A percentile compares a stretch with the other conserved stretches of the same genome.
phyloP scores from a whole-genome alignment of 2,329 filamentous ascomycete genomes.

The Curvularia lunata region DNA sequence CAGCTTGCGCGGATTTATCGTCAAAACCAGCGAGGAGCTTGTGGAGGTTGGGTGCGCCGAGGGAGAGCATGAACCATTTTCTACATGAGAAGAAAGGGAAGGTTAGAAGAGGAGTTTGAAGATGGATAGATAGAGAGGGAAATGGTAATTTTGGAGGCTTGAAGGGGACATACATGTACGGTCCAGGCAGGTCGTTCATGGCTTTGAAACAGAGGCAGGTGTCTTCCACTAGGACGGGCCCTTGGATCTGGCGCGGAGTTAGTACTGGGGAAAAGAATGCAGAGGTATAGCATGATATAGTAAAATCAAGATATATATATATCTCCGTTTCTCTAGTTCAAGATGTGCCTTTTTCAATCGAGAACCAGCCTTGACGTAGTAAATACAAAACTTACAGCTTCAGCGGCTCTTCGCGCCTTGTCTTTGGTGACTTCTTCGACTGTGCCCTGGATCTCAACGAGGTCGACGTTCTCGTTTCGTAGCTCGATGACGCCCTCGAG shows the following conservation, averaged over 20 bases:
- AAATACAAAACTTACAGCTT: constrained; percentile 62
- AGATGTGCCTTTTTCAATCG: neutral
- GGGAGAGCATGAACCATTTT: constrained; percentile 88
- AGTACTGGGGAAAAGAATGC: neutral
- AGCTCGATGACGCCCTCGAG: constrained; percentile 74
- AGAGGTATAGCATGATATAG: neutral
- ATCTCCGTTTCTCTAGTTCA: neutral
- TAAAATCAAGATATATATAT: neutral
- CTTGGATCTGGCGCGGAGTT: constrained; percentile 65
- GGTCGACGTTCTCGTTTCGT: constrained; percentile 75
- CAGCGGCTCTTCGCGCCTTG: constrained; percentile 84
- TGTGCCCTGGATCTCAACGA: constrained; percentile 89
- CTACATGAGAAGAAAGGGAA: constrained; percentile 56
- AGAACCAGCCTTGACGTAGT: neutral
- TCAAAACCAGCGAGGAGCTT: constrained; percentile 87
- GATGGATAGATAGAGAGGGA: neutral
- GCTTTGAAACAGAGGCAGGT: constrained; percentile 94
- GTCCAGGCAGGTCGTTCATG: constrained; percentile 86
- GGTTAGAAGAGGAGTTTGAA: neutral
- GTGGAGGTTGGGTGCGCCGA: constrained; percentile 86
- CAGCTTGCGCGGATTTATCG: constrained; percentile 89
- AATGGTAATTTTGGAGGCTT: neutral
- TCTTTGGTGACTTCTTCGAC: constrained; percentile 89
- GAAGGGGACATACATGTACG: constrained; percentile 79
- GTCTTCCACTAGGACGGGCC: constrained; percentile 93